phyloP scores from a whole-genome alignment of 768 basidiomycete genomes.

The Paxillus involutus region DNA sequence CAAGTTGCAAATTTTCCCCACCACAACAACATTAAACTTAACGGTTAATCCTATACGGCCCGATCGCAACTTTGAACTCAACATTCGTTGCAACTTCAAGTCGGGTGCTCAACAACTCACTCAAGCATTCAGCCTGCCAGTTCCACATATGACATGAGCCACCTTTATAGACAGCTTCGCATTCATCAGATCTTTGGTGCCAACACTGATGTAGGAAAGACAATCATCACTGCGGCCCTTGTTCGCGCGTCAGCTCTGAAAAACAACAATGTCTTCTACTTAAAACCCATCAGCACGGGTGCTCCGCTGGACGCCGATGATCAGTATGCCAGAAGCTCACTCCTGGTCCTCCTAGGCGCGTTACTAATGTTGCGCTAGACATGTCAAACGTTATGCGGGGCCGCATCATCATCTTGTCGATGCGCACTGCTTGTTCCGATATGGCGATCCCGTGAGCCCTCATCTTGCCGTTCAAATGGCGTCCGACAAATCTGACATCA shows the following conservation, averaged over 20 bases:
- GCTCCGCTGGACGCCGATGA: conserved; percentile 80
- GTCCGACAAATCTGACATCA: conserved; percentile 25
- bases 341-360: background rate
- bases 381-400: conserved; percentile 57
- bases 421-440: conserved; percentile 77
- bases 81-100: background rate
- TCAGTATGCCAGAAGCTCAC: conserved; percentile 46
- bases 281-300: conserved; percentile 94
- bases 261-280: conserved; percentile 57
- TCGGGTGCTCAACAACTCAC: no score
- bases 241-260: conserved; percentile 69
- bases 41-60: background rate
- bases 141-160: conserved; percentile 53
- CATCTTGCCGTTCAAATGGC: conserved; percentile 77
- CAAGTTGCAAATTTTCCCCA: background rate
- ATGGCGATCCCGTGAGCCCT: conserved; percentile 88
- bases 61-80: background rate
- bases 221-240: conserved; percentile 83
- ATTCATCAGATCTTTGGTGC: conserved; percentile 93
- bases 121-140: background rate
- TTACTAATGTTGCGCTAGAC: conserved; percentile 42
- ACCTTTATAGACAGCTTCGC: conserved; percentile 82
- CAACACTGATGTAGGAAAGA: conserved; percentile 96
- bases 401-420: conserved; percentile 41
- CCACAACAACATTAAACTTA: no score